Percentiles rank a stretch among this genome's conserved stretches.
Evolutionary conservation across 1,284 basidiomycete genomes (phyloP).

Genomic region (Spongiforma sp.): DNA sequence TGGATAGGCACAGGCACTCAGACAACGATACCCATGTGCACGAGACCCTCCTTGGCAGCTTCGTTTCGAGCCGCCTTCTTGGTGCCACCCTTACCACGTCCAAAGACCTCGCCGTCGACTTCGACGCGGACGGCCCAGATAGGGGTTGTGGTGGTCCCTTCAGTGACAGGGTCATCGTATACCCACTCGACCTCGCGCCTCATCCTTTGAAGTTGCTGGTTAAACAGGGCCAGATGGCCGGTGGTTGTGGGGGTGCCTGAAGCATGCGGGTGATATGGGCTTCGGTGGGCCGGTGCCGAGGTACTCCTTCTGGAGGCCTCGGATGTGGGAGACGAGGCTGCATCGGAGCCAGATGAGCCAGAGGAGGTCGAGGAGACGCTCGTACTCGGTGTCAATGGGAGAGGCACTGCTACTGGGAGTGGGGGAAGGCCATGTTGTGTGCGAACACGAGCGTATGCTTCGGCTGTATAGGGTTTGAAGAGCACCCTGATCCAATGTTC

Average conservation of each 20-base stretch:
- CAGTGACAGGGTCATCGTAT: conserved; percentile 53
- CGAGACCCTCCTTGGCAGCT: conserved; percentile 63
- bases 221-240: conserved; percentile 77
- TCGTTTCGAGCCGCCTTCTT: conserved; percentile 80
- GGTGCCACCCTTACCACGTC: conserved; percentile 66
- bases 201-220: conserved; percentile 68
- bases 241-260: conserved; percentile 39
- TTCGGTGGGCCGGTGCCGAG: too few relatives aligned
- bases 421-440: conserved; percentile 63
- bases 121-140: conserved; percentile 71
- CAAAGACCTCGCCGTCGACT: conserved; percentile 61
- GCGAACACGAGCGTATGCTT: conserved; percentile 67
- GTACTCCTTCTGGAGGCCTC: background rate
- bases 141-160: conserved; percentile 63
- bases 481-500: conserved; percentile 63
- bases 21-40: conserved; percentile 52
- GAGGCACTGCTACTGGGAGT: conserved; percentile 9
- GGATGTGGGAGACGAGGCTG: background rate
- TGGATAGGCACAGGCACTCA: conserved; percentile 6
- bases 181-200: conserved; percentile 69
- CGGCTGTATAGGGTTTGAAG: conserved; percentile 62
- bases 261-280: conserved; percentile 15
- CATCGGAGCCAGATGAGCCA: conserved; percentile 2
- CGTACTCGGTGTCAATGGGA: conserved; percentile 25
- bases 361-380: conserved; percentile 24